Conservation (phyloP, 208 protist species). For the Angomonas desouzai region DNA sequence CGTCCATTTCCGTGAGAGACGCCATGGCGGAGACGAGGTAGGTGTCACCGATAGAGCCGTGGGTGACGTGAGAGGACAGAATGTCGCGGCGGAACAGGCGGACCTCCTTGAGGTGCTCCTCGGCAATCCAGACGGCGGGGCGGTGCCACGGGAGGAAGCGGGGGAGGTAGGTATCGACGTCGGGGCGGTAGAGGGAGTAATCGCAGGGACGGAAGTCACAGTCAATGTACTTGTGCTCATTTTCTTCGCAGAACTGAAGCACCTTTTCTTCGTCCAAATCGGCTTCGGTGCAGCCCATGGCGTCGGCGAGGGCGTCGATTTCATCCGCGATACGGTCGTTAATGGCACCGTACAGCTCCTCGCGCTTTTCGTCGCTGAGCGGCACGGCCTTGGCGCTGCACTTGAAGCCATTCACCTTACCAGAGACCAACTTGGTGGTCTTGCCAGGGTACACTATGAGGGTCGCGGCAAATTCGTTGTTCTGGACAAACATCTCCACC, state of each 20-base stretch:
- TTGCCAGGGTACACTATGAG: conserved; percentile 65
- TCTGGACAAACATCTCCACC: conserved; percentile 55
- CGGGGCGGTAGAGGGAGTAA: conserved; percentile 57
- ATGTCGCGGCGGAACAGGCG: conserved; percentile 68
- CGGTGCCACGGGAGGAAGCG: conserved; percentile 60
- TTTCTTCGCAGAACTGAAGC: conserved; percentile 47
- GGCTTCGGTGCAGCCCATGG: conserved; percentile 29
- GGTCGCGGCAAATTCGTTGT: conserved; percentile 45
- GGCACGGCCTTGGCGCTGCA: conserved; percentile 54
- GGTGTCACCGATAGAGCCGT: conserved; percentile 76
- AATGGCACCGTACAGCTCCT: conserved; percentile 33
- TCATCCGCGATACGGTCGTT: conserved; percentile 41
- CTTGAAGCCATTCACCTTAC: conserved; percentile 68
- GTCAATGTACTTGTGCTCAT: conserved; percentile 57
- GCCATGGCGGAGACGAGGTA: conserved; percentile 76
- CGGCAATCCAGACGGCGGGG: conserved; percentile 51
- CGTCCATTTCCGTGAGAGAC: conserved; percentile 35
- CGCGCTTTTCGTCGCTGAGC: conserved; percentile 50
- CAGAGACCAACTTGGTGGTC: conserved; percentile 54
- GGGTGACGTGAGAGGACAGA: conserved; percentile 55
- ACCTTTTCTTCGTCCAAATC: conserved; percentile 54
- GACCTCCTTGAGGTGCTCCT: conserved; percentile 46
- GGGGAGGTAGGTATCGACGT: conserved; percentile 55
- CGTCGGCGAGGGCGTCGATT: conserved; percentile 33
- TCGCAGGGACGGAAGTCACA: conserved; percentile 63